Conservation (phyloP, 257 asterid species). For the Nicotiana noctiflora region DNA sequence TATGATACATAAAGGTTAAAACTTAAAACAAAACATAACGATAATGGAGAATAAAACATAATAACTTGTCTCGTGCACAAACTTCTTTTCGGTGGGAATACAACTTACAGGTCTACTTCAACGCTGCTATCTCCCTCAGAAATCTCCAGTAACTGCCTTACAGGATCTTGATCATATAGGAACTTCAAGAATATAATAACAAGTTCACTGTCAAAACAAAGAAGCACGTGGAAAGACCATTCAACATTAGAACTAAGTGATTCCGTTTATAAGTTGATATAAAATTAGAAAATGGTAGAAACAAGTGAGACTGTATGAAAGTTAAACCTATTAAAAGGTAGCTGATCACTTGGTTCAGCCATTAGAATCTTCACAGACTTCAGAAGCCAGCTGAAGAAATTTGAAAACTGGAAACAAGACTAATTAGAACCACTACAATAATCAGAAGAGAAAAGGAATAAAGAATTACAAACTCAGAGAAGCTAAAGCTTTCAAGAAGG, state of each 20-base stretch:
- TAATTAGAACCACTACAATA: constrained; percentile 19
- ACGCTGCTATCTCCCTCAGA: constrained; percentile 35
- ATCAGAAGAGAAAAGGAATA: background rate
- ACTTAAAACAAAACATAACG: background rate
- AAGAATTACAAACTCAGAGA: background rate
- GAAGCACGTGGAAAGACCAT: constrained; percentile 6
- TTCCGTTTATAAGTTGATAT: constrained; percentile 10
- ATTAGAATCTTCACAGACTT: constrained; percentile 79
- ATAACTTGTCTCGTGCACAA: background rate
- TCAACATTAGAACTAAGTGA: background rate
- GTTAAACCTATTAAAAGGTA: constrained; percentile 88
- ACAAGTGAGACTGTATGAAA: constrained; percentile 14
- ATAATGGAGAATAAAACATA: background rate
- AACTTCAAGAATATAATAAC: constrained; percentile 80
- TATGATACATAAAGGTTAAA: background rate
- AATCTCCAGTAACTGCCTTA: constrained; percentile 67
- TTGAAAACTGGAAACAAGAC: constrained; percentile 65
- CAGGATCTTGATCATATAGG: constrained; percentile 89
- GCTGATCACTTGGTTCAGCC: constrained; percentile 95
- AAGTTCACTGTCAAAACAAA: constrained; percentile 66
- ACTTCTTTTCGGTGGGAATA: constrained; percentile 13
- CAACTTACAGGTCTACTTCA: constrained; percentile 73
- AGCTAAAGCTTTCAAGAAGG: background rate
- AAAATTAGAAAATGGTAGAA: constrained; percentile 8
- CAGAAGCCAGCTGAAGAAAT: constrained; percentile 97